phyloP scores from a whole-genome alignment of 2,329 filamentous ascomycete genomes.

The Cadophora sp. region DNA sequence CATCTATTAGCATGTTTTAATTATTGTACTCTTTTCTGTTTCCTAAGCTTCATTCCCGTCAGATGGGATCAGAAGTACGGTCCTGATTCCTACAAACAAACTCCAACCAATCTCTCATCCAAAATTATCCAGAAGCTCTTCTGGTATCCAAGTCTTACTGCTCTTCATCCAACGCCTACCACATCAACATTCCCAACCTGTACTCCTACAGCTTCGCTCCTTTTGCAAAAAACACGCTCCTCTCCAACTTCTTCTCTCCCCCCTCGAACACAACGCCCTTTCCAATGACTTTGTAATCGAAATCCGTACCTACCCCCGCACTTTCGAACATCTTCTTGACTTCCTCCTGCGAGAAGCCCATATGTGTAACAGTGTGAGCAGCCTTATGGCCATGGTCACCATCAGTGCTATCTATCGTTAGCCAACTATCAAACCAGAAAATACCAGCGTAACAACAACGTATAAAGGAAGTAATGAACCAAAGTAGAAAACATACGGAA shows the following conservation, averaged over 20 bases:
- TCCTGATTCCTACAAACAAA: too few relatives aligned
- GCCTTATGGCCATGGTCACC: slow-evolving; percentile 42
- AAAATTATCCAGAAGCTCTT: too few relatives aligned
- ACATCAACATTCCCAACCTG: background rate
- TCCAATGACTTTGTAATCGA: slow-evolving; percentile 54
- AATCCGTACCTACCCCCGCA: slow-evolving; percentile 65
- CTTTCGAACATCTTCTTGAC: slow-evolving; percentile 66
- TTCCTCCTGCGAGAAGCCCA: slow-evolving; percentile 68
- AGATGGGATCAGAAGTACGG: too few relatives aligned
- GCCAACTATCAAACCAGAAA: background rate
- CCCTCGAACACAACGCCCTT: slow-evolving; percentile 41
- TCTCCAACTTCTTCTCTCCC: slow-evolving; percentile 26
- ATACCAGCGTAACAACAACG: too few relatives aligned
- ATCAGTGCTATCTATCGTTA: background rate
- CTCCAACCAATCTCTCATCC: too few relatives aligned
- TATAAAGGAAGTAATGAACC: background rate
- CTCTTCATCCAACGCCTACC: background rate
- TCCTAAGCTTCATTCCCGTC: too few relatives aligned
- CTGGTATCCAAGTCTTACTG: background rate
- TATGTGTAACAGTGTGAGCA: slow-evolving; percentile 64
- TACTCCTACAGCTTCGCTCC: slow-evolving; percentile 25
- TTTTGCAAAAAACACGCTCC: slow-evolving; percentile 30
- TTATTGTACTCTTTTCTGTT: too few relatives aligned
- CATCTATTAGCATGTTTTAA: too few relatives aligned
- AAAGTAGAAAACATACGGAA: slow-evolving; percentile 14